Conservation (phyloP, 2,329 filamentous ascomycete genomes). For the Trichophyton schoenleinii region DNA sequence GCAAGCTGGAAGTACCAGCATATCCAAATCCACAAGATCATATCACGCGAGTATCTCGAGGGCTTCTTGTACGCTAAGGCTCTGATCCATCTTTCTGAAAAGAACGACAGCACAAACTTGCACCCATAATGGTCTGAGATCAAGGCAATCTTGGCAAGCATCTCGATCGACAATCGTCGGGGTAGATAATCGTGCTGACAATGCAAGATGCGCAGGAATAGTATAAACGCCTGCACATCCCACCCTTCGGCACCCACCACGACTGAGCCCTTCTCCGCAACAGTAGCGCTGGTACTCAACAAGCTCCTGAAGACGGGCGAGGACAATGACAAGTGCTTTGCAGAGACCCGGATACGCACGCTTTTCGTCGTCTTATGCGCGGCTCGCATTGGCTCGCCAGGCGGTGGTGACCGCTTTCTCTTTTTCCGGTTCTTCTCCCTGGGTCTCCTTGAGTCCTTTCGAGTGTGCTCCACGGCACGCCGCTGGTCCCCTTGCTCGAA, state of each 20-base stretch:
- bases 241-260: background rate
- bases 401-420: no score
- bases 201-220: background rate
- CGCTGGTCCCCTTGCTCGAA: no score
- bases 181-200: background rate
- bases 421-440: background rate
- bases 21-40: background rate
- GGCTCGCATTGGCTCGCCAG: background rate
- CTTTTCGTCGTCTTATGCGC: background rate
- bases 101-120: conserved; percentile 11
- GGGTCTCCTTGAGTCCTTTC: no score
- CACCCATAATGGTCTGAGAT: conserved; percentile 19
- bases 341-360: background rate
- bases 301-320: background rate
- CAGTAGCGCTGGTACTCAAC: background rate
- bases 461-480: no score
- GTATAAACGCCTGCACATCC: background rate
- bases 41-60: background rate
- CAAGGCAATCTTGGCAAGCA: conserved; percentile 17
- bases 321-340: background rate
- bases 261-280: background rate
- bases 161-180: conserved; percentile 12
- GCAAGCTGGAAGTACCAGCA: background rate
- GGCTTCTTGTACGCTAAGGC: conserved; percentile 7
- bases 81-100: conserved; percentile 14